Conservation (phyloP, 495 filamentous ascomycete genomes). For the Daldinia childiae region DNA sequence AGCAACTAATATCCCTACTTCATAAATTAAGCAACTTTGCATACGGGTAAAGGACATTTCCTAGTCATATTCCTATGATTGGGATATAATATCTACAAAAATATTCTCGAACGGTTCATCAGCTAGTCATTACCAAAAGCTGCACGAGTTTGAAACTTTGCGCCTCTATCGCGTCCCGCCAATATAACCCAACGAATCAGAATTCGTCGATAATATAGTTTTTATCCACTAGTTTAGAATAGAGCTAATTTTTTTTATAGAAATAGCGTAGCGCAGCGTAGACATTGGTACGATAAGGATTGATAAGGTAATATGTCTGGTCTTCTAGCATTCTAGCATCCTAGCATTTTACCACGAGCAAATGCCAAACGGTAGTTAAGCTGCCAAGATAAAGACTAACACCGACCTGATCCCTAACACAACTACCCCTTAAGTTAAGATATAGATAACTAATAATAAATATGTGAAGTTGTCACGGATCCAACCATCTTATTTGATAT, state of each 20-base stretch:
- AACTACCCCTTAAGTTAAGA: neutral
- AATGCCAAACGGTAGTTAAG: too few species aligned
- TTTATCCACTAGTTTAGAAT: neutral
- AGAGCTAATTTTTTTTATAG: neutral
- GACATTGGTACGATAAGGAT: neutral
- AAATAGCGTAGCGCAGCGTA: neutral
- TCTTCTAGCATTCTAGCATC: neutral
- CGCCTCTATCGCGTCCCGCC: neutral
- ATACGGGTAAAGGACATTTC: too few species aligned
- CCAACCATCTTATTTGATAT: neutral
- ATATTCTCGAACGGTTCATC: neutral
- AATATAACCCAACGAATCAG: neutral
- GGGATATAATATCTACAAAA: neutral
- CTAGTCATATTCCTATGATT: neutral
- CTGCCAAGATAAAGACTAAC: too few species aligned
- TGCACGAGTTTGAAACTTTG: neutral
- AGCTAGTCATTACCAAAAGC: neutral
- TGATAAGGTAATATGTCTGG: neutral
- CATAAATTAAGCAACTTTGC: too few species aligned
- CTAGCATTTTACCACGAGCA: neutral
- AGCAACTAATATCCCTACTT: too few species aligned
- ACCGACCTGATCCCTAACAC: too few species aligned
- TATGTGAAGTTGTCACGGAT: too few species aligned
- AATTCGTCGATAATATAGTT: neutral
- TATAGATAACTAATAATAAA: too few species aligned